Conservation (phyloP, 2,329 filamentous ascomycete species). For the Lomentospora prolificans region DNA sequence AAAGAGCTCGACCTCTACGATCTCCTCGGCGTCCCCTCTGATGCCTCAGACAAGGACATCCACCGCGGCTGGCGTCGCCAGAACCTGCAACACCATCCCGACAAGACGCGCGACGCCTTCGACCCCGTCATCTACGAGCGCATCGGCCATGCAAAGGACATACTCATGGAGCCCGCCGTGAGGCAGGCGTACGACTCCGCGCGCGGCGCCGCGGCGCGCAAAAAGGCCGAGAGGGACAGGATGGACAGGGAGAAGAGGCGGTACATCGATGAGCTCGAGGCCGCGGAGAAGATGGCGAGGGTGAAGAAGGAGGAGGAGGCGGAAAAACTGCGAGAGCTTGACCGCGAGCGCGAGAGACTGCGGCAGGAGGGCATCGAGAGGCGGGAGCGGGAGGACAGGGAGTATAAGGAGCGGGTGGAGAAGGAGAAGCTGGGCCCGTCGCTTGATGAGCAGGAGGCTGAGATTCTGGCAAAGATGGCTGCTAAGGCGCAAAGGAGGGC, state of each 20-base stretch:
- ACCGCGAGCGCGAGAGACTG: conserved; percentile 23
- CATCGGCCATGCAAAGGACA: conserved; percentile 76
- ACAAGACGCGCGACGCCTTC: conserved; percentile 70
- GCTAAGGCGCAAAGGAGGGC: conserved; percentile 28
- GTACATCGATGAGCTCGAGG: conserved; percentile 81
- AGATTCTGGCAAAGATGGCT: conserved; percentile 22
- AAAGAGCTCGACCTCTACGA: conserved; percentile 67
- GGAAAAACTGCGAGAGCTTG: conserved; percentile 25
- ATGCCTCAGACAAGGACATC: conserved; percentile 61
- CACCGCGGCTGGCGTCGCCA: conserved; percentile 76
- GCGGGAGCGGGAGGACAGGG: conserved; percentile 19
- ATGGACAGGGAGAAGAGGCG: conserved; percentile 64
- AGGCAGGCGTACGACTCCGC: conserved; percentile 71
- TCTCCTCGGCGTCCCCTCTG: conserved; percentile 57
- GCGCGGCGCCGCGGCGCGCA: conserved; percentile 59
- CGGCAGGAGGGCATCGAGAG: conserved; percentile 24
- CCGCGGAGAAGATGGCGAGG: conserved; percentile 59
- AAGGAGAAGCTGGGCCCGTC: conserved; percentile 23
- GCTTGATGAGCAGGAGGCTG: conserved; percentile 19
- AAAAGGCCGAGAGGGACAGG: conserved; percentile 59
- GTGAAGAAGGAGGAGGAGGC: conserved; percentile 42
- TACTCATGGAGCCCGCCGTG: conserved; percentile 61
- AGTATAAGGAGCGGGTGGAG: conserved; percentile 13
- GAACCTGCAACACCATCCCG: conserved; percentile 85
- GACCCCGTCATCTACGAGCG: conserved; percentile 78